These are phyloP conservation scores for Colletotrichum liriopes DNA, from an alignment of 2,329 filamentous ascomycete genomes.

Conservation along the genomic window DNA sequence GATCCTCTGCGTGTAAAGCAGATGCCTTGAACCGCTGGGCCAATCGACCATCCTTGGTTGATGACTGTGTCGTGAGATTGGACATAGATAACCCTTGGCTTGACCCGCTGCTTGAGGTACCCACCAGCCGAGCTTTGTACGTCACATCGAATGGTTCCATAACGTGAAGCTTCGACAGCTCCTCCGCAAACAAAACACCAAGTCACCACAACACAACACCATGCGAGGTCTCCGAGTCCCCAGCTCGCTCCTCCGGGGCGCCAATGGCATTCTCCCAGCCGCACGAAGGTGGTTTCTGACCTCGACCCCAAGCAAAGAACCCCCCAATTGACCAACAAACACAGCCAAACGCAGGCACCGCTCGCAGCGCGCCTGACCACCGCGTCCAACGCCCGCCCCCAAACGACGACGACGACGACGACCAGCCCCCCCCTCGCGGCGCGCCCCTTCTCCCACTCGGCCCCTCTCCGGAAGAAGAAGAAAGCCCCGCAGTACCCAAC, in stretches of 20 bases:
- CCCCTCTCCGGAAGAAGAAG: constrained; percentile 54
- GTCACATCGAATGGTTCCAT: constrained; percentile 7
- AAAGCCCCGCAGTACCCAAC: constrained; percentile 48
- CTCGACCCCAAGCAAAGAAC: no score
- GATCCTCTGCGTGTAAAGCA: constrained; percentile 61
- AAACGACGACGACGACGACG: not conserved
- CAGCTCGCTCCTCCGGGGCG: constrained; percentile 23
- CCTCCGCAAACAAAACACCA: not conserved
- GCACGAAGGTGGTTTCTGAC: constrained; percentile 9
- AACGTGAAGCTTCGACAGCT: constrained; percentile 7
- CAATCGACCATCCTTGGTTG: constrained; percentile 49
- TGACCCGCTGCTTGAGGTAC: not conserved
- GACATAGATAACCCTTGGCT: no score
- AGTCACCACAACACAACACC: not conserved
- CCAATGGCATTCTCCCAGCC: constrained; percentile 38
- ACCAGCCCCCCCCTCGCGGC: not conserved
- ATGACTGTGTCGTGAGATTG: no score
- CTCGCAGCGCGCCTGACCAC: constrained; percentile 31
- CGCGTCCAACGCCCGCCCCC: constrained; percentile 3
- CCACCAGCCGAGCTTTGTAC: not conserved
- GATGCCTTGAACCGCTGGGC: constrained; percentile 59
- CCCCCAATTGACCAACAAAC: constrained; percentile 4
- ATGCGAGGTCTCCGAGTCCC: constrained; percentile 21
- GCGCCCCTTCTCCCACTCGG: constrained; percentile 52
- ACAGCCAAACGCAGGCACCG: constrained; percentile 29